Conservation (phyloP, 1,284 basidiomycete genomes). For the Heterobasidion irregulare region DNA sequence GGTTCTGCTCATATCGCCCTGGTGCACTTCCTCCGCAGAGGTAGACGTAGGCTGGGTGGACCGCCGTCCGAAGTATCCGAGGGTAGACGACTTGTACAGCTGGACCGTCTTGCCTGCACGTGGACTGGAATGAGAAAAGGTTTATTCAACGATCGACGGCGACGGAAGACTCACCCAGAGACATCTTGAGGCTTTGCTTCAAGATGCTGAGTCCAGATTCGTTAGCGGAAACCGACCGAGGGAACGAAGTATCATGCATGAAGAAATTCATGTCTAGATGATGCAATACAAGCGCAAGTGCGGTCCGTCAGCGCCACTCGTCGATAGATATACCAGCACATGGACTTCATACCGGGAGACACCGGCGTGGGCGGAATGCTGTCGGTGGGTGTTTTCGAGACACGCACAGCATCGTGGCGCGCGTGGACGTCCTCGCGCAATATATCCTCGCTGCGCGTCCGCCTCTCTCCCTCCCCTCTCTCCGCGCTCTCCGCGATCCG, state of each 20-base stretch:
- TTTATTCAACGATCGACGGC: background rate
- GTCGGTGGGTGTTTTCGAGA: background rate
- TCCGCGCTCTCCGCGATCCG: background rate
- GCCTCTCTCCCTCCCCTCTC: background rate
- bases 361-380: constrained; percentile 5
- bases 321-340: background rate
- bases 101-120: constrained; percentile 45
- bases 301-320: background rate
- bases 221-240: constrained; percentile 11
- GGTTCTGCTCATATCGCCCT: constrained; percentile 22
- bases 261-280: background rate
- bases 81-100: constrained; percentile 45
- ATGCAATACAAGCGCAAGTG: too few relatives aligned
- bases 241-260: background rate
- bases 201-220: constrained; percentile 30
- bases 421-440: background rate
- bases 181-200: constrained; percentile 61
- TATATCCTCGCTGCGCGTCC: background rate
- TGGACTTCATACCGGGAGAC: constrained; percentile 5
- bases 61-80: constrained; percentile 11
- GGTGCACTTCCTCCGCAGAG: background rate
- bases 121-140: background rate
- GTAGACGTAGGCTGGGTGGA: constrained; percentile 3
- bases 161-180: constrained; percentile 45
- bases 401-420: background rate